Evolutionary conservation across 345 rosid genomes (phyloP), one percentile per base, ranked within the genome.

Genomic region (Sisymbrium altissimum): DNA sequence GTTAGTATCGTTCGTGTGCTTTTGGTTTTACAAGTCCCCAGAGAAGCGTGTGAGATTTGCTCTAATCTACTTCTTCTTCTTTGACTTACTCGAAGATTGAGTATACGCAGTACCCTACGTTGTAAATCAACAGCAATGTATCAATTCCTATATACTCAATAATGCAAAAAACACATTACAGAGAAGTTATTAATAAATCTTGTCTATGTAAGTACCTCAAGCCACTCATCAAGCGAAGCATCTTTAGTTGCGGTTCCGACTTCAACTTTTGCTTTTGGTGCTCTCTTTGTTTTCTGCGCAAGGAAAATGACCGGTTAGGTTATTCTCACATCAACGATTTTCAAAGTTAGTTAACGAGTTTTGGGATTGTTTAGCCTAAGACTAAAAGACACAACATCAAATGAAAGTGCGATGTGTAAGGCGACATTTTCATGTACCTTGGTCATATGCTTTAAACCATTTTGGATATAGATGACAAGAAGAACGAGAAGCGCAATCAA

Each of bases 221-320:
- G 96, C 99, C 99, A 95, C 73, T 95, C 99, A 66, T 95, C 97
- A 85, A 81, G 74, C 0, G 93, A 87, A 43, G 84, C 86, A 84
- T 92, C 96, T 19, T 82, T 84, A 46, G 82, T 63, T 41, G 82
- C 77, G 3, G 97, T 90, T 77, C 97, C 97, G 50, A 88, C 91
- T 86, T 89, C 97, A 75, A 92, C 97, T 84, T 89, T 92, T 4
- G 95, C 93, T 84, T 89, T 92, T 3, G 93, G 80, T 7, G 86
- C 75, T 81, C 82, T 83, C 86, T 83, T 95, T 32, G 92, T 83
- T 88, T 92, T 95, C 99, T 95, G 55, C 33, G 3, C 3, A 1
- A 21, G 8, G 9, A 32, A 38, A 39, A 25, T 14, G 30, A 46
- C 11, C 15, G 4, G 6, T 46, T 46, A 64, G 18, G 69, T 38